Conservation (phyloP, 352 stramenopile species). For the Globisporangium uncinulatum region DNA sequence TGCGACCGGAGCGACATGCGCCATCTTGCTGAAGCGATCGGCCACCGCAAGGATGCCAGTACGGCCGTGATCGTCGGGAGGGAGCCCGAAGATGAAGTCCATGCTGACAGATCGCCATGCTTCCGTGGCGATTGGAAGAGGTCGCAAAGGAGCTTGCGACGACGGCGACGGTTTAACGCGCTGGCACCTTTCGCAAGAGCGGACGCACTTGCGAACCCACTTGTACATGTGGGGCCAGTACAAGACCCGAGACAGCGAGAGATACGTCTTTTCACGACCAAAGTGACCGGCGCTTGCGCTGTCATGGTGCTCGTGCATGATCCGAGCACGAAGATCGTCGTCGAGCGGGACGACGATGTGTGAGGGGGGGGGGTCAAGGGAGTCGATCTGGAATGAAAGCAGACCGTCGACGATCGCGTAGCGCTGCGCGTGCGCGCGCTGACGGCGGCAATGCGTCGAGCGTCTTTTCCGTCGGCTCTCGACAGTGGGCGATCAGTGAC, state of each 20-base stretch:
- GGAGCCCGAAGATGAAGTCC: conserved; percentile 6
- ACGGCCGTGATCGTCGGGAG: conserved; percentile 2
- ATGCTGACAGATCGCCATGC: conserved; percentile 1
- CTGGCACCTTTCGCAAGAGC: background rate
- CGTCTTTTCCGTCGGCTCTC: too few species aligned
- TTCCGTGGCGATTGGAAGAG: background rate
- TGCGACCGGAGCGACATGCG: conserved; percentile 10
- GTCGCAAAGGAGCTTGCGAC: background rate
- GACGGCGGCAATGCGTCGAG: too few species aligned
- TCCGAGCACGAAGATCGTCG: background rate
- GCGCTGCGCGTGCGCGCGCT: too few species aligned
- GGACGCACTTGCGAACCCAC: background rate
- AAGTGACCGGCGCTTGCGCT: background rate
- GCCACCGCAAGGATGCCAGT: conserved; percentile 22
- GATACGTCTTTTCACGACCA: background rate
- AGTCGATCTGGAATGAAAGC: background rate
- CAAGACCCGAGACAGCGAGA: background rate
- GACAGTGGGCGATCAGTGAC: too few species aligned
- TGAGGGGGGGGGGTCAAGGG: background rate
- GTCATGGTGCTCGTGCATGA: background rate
- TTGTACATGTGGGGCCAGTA: background rate
- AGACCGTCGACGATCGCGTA: too few species aligned
- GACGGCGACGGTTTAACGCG: too few species aligned
- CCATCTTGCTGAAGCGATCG: conserved; percentile 26
- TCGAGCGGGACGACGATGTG: background rate